These are phyloP conservation scores for Acorus calamus DNA, from an alignment of 106 monocot genomes.

Conservation along the genomic window DNA sequence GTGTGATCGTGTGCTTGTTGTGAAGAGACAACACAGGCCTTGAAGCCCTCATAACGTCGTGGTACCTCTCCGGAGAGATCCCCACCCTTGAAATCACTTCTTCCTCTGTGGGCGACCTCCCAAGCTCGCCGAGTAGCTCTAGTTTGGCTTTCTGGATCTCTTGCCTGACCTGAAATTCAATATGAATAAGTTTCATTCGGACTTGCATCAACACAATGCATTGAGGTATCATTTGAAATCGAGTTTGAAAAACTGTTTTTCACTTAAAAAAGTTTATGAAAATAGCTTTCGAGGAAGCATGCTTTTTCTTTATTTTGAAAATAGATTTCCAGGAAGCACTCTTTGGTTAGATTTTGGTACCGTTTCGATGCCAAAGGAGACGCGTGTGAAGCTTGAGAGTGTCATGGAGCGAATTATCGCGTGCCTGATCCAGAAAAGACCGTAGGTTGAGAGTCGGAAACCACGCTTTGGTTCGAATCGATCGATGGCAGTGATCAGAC, in stretches of 20 bases:
- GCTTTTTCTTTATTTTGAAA: too few species aligned
- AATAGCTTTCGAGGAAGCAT: too few species aligned
- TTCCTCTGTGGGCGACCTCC: conserved; percentile 53
- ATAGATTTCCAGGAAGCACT: too few species aligned
- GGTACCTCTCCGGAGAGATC: conserved; percentile 57
- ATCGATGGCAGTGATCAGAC: conserved; percentile 71
- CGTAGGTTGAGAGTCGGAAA: conserved; percentile 76
- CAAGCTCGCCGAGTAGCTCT: conserved; percentile 51
- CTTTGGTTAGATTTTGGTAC: conserved; percentile 23
- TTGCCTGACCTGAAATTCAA: conserved; percentile 54
- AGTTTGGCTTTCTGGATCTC: conserved; percentile 62
- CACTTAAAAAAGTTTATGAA: too few species aligned
- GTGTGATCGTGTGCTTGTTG: conserved; percentile 48
- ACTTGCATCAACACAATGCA: background rate
- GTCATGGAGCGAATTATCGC: conserved; percentile 73
- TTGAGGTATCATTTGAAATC: background rate
- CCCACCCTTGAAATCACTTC: conserved; percentile 55
- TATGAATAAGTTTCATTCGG: background rate
- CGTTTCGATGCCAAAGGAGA: conserved; percentile 74
- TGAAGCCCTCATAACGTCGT: conserved; percentile 63
- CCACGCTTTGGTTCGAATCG: conserved; percentile 82
- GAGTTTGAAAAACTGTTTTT: too few species aligned
- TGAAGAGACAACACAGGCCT: conserved; percentile 70
- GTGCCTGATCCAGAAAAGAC: conserved; percentile 89
- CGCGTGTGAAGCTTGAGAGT: conserved; percentile 61